phyloP scores from a whole-genome alignment of 2,329 filamentous ascomycete species.

The Ophiocordyceps robertsii region DNA sequence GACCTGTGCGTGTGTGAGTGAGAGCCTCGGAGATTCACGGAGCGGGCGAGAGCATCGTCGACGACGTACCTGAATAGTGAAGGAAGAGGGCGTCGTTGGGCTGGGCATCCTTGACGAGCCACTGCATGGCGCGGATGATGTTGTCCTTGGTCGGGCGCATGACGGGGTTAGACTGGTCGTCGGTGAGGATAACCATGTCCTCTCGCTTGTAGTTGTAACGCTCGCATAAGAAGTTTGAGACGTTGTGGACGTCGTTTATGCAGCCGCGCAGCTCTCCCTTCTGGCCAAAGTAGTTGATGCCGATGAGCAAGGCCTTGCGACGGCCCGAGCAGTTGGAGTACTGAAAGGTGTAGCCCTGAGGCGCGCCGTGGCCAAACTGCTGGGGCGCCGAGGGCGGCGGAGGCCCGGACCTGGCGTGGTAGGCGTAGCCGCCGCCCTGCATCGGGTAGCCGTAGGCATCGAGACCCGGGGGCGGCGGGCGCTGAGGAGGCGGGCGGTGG shows the following conservation, averaged over 20 bases:
- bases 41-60: not conserved
- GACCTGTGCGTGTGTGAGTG: slow-evolving; percentile 32
- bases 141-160: slow-evolving; percentile 64
- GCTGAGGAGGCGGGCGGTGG: slow-evolving; percentile 15
- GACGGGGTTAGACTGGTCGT: slow-evolving; percentile 57
- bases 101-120: slow-evolving; percentile 57
- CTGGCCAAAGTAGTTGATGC: slow-evolving; percentile 71
- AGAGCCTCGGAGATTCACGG: not conserved
- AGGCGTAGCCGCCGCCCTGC: slow-evolving; percentile 12
- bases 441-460: slow-evolving; percentile 35
- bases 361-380: slow-evolving; percentile 54
- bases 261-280: slow-evolving; percentile 60
- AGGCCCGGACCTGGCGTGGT: slow-evolving; percentile 17
- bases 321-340: slow-evolving; percentile 63
- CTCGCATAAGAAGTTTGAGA: slow-evolving; percentile 57
- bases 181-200: slow-evolving; percentile 69
- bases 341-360: slow-evolving; percentile 56
- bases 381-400: slow-evolving; percentile 37
- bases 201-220: slow-evolving; percentile 59
- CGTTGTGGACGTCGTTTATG: slow-evolving; percentile 71
- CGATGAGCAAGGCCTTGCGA: slow-evolving; percentile 62
- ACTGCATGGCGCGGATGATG: slow-evolving; percentile 61
- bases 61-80: slow-evolving; percentile 49
- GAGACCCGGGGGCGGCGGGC: slow-evolving; percentile 27
- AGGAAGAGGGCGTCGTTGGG: slow-evolving; percentile 69